Evolutionary conservation across 805 yeast species (phyloP).

Genomic region (Komagataella pastoris): DNA sequence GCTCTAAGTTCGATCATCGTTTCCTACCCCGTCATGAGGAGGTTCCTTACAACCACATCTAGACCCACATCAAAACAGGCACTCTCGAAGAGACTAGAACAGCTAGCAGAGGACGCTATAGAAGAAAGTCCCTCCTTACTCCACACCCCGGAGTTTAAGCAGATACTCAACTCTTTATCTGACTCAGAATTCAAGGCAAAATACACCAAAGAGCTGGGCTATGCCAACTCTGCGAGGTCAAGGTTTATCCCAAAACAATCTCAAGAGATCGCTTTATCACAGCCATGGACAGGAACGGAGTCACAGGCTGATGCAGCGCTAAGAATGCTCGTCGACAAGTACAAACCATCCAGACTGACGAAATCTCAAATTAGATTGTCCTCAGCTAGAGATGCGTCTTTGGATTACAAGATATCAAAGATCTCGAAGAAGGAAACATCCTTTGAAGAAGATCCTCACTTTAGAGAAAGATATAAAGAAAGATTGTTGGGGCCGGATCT

Average conservation of each 20-base stretch:
- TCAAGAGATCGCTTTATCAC: conserved; percentile 32
- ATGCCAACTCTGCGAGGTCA: conserved; percentile 30
- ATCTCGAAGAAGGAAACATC: conserved; percentile 3
- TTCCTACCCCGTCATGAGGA: background rate
- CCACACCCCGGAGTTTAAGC: background rate
- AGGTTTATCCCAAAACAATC: conserved; percentile 27
- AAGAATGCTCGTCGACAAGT: conserved; percentile 43
- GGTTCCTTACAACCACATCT: background rate
- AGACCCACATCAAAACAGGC: background rate
- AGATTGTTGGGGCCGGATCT: conserved; percentile 44
- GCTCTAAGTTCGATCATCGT: background rate
- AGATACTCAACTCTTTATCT: background rate
- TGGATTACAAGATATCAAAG: conserved; percentile 48
- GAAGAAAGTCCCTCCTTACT: conserved; percentile 13
- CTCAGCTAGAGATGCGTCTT: conserved; percentile 48
- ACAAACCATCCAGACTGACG: conserved; percentile 21
- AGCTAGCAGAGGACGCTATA: conserved; percentile 27
- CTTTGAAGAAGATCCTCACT: conserved; percentile 29
- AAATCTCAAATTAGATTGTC: conserved; percentile 24
- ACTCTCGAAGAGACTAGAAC: conserved; percentile 23
- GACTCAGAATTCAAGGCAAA: conserved; percentile 6
- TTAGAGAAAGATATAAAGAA: conserved; percentile 50
- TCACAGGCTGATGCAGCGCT: conserved; percentile 27
- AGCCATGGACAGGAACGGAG: conserved; percentile 53
- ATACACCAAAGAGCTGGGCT: conserved; percentile 21